Base-by-base conservation (phyloP, 495 filamentous ascomycete species). In the Bombardia bombarda region DNA sequence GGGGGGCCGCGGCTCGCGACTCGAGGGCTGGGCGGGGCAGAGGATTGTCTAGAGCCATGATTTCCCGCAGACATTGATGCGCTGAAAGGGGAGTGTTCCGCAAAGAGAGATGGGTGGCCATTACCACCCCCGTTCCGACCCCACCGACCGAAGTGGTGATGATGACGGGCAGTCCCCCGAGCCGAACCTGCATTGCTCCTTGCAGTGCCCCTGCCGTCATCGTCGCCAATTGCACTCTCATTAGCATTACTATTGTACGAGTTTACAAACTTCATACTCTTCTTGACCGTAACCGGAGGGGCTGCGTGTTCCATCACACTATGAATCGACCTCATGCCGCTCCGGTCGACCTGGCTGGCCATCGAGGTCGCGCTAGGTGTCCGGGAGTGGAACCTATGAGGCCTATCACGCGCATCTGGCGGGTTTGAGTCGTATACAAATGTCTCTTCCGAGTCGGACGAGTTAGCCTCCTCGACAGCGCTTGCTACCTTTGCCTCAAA, bases 371-470 rank as follows among this genome's bases (percentile, higher is more conserved):
- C 86, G 63, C 90, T 96, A 3, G 92, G 92, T 9, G 92, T 98
- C 32, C 92, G 79, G 13, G 93, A 97, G 62, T 97, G 90, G 56
- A 90, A 92, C 39, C 89, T 75, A 40, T 77, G 72, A 31, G 84
- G 80, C n/a, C 88, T 79, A 32, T 83, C 84, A 40, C 74, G 77
- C 18, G 73, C 72, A 50, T 97, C 92, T 9, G 87, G 87, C 9
- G 93, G 92, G 58, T 98, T 98, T 8, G 92, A 98, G 65, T 98
- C 92, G 67, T 98, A 98, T 3, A 98, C 90, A 62, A 97, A 98
- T 0, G 93, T 97, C 63, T 96, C 93, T 50, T 96, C 92, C 2
- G 93, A 97, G 56, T 60, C 92, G 13, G 90, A 95, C 7, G 90
- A 92, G 61, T 96, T 84, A 30, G 86, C 87, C 52, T 81, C 77